A percentile compares a stretch with the other conserved stretches of the same genome.
Conservation (phyloP, 306 rosid species). For the Phaseolus lunatus region DNA sequence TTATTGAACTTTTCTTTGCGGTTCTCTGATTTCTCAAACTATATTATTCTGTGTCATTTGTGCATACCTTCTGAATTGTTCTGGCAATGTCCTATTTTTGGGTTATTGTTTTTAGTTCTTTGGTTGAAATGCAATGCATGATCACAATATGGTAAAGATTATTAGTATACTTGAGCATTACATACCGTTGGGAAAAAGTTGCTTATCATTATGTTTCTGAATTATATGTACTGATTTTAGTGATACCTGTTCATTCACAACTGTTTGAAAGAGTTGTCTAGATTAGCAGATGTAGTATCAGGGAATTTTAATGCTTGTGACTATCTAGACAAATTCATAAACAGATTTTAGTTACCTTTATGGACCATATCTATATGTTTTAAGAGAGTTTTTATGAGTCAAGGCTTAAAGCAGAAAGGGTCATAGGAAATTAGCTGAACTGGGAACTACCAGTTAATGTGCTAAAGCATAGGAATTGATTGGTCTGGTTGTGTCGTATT, state of each 20-base stretch:
- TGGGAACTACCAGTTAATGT: conserved; percentile 9
- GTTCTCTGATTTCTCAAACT: not conserved
- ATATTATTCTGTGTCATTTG: conserved; percentile 21
- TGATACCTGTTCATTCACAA: conserved; percentile 1
- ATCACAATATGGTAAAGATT: not conserved
- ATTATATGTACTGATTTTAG: not conserved
- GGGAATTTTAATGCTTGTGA: not conserved
- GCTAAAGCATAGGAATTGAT: not conserved
- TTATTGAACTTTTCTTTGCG: conserved; percentile 3
- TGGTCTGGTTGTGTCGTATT: conserved; percentile 25
- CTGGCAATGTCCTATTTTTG: not conserved
- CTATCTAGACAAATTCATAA: not conserved
- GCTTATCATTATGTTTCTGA: not conserved
- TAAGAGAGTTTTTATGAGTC: conserved; percentile 13
- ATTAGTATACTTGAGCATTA: conserved; percentile 12
- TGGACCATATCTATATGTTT: not conserved
- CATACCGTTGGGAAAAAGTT: not conserved
- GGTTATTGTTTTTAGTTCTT: conserved; percentile 13
- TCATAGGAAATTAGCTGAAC: not conserved
- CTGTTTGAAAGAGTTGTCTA: conserved; percentile 1
- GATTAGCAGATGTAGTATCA: conserved; percentile 9
- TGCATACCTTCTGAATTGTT: conserved; percentile 4
- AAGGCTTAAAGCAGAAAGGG: conserved; percentile 11
- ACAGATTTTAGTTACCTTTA: conserved; percentile 1
- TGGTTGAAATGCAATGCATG: conserved; percentile 7